Evolutionary conservation across 2,329 filamentous ascomycete genomes (phyloP).

Genomic region (Passalora sequoiae): DNA sequence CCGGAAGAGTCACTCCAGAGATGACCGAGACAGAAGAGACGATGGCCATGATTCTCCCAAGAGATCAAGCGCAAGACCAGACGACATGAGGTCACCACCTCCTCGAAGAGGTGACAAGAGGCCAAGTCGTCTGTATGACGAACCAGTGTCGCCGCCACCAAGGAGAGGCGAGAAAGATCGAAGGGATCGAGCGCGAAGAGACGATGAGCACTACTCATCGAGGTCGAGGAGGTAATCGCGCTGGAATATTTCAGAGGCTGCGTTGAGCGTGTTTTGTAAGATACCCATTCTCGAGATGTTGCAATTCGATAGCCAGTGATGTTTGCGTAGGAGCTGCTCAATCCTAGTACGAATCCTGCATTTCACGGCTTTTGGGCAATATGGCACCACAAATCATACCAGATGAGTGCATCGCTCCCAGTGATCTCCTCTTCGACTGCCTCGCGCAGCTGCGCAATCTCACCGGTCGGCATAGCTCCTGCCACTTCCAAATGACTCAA

Average conservation of each 20-base stretch:
- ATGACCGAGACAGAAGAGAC: neutral
- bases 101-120: neutral
- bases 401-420: conserved; percentile 11
- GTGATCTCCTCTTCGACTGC: conserved; percentile 16
- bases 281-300: too few species aligned
- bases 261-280: too few species aligned
- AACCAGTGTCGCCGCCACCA: neutral
- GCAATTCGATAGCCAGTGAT: too few species aligned
- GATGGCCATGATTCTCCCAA: neutral
- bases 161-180: neutral
- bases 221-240: too few species aligned
- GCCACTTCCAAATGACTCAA: conserved; percentile 8
- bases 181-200: conserved; percentile 7
- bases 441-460: conserved; percentile 1
- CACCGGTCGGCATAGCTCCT: conserved; percentile 4
- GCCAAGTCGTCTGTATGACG: neutral
- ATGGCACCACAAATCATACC: conserved; percentile 23
- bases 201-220: too few species aligned
- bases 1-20: neutral
- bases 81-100: conserved; percentile 1
- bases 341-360: too few species aligned
- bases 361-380: conserved; percentile 18
- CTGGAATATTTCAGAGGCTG: too few species aligned
- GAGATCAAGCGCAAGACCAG: neutral
- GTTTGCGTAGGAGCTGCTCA: too few species aligned